Percentiles rank a stretch among this genome's conserved stretches.
phyloP scores from a whole-genome alignment of 306 rosid species.

The Mimosa bimucronata region DNA sequence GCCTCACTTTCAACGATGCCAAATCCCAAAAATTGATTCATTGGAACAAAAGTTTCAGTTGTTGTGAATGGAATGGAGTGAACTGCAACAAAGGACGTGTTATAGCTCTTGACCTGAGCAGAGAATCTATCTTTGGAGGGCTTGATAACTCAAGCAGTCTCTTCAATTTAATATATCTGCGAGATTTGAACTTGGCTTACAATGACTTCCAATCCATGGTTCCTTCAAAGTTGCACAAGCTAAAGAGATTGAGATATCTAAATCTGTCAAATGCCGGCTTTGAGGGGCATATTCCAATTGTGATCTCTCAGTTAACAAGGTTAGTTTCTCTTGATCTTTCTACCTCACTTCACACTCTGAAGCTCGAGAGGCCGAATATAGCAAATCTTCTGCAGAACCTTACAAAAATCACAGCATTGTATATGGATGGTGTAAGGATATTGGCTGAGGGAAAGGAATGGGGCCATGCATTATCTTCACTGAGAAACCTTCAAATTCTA shows the following conservation, averaged over 20 bases:
- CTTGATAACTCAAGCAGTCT: constrained; percentile 1
- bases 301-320: constrained; percentile 35
- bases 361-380: constrained; percentile 33
- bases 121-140: not conserved
- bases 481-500: constrained; percentile 25
- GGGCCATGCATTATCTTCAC: constrained; percentile 33
- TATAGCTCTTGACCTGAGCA: not conserved
- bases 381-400: constrained; percentile 35
- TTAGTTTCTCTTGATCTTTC: constrained; percentile 32
- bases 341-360: not conserved
- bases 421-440: constrained; percentile 47
- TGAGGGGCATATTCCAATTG: constrained; percentile 25
- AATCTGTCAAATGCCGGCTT: constrained; percentile 26
- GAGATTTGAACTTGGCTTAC: not conserved
- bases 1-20: not conserved
- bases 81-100: constrained; percentile 8
- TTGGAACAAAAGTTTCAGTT: constrained; percentile 32
- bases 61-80: constrained; percentile 47
- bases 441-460: constrained; percentile 45
- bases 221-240: not conserved
- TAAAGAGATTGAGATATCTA: not conserved
- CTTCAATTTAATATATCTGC: not conserved
- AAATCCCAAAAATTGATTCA: constrained; percentile 9
- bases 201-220: not conserved
- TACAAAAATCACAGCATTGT: constrained; percentile 32